Evolutionary conservation across 2,329 filamentous ascomycete species (phyloP).

Genomic region (Talaromyces sp.): DNA sequence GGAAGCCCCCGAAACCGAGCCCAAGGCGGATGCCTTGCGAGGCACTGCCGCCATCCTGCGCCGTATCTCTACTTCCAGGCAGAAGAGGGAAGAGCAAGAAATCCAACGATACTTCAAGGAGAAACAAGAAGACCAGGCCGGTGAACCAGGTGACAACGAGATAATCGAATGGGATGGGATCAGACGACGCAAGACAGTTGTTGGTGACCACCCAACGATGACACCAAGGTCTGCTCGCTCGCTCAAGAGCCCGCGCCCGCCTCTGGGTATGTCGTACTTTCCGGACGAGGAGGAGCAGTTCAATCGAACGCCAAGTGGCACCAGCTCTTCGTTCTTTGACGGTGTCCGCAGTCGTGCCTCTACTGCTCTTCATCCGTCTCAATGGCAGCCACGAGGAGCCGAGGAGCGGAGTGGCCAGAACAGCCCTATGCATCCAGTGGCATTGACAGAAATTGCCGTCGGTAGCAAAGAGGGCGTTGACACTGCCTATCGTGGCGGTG

Average conservation of each 20-base stretch:
- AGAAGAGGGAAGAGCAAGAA: slow-evolving; percentile 76
- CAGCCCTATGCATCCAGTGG: slow-evolving; percentile 58
- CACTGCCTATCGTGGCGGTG: slow-evolving; percentile 29
- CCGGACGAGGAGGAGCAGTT: slow-evolving; percentile 59
- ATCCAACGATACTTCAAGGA: slow-evolving; percentile 75
- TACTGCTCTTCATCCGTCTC: slow-evolving; percentile 30
- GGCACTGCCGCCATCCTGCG: slow-evolving; percentile 84
- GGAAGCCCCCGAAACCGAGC: slow-evolving; percentile 92
- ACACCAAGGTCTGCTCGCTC: slow-evolving; percentile 39
- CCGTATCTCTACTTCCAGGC: slow-evolving; percentile 69
- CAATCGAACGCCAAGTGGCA: slow-evolving; percentile 32
- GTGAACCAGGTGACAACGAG: slow-evolving; percentile 73
- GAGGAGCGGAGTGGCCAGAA: slow-evolving; percentile 26
- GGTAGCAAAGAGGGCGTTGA: slow-evolving; percentile 43
- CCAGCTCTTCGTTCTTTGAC: slow-evolving; percentile 33
- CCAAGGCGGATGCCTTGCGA: slow-evolving; percentile 92
- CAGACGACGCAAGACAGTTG: slow-evolving; percentile 63
- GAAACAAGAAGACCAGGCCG: slow-evolving; percentile 64
- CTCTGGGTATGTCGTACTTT: slow-evolving; percentile 82
- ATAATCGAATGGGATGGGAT: slow-evolving; percentile 89
- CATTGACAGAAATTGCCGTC: slow-evolving; percentile 57
- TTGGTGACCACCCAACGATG: slow-evolving; percentile 41
- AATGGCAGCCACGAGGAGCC: slow-evolving; percentile 32
- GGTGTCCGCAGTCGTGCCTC: slow-evolving; percentile 35
- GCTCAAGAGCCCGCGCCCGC: slow-evolving; percentile 60